Evolutionary conservation across 129 eudicot species (phyloP), one percentile per base, ranked within the genome.

Genomic region (Rutidosis leptorrhynchoides): DNA sequence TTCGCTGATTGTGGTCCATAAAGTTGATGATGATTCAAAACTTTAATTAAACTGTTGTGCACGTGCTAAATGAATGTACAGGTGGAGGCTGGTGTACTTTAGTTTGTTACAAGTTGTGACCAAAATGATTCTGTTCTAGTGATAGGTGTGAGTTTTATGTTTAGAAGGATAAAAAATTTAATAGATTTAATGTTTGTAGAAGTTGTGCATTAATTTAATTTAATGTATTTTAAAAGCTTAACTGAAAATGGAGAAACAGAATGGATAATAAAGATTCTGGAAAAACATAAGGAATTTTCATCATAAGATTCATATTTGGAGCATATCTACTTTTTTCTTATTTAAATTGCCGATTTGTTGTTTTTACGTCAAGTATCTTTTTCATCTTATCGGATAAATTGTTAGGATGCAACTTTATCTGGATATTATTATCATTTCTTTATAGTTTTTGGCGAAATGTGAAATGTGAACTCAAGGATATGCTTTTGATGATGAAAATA

Each of bases 1-100:
- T 42, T 20, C 10, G 45, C 19, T 17, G 74, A 16, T 21, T 46
- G 51, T 70, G 43, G 48, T 58, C 74, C 42, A 70, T 25, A 53
- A 12, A 53, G 2, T 10, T 37, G 16, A 11, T 37, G 45, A 11
- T 37, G 45, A 37, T 37, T 9, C 45, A 37, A 14, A 37, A 37
- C 45, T 37, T 37, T 37, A 37, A 42, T 42, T 37, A 0, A 33
- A 61, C 59, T 9, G 49, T 37, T 11, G 45, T 16, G 3, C 45
- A 37, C 45, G 45, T 37, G 45, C 16, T 37, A 37, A 11, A 37
- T 35, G 2, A 32, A 0, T 32, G 37, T 32, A 32, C 3, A 29
- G 33, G 4, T 29, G 33, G 33, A 29, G 6, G 6, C 33, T 4
- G 33, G 33, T 29, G 33, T 1, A 29, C 33, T 6, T 29, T 29